These are phyloP conservation scores for Lithocarpus polystachyus DNA, from an alignment of 306 rosid species.

Conservation along the genomic window DNA sequence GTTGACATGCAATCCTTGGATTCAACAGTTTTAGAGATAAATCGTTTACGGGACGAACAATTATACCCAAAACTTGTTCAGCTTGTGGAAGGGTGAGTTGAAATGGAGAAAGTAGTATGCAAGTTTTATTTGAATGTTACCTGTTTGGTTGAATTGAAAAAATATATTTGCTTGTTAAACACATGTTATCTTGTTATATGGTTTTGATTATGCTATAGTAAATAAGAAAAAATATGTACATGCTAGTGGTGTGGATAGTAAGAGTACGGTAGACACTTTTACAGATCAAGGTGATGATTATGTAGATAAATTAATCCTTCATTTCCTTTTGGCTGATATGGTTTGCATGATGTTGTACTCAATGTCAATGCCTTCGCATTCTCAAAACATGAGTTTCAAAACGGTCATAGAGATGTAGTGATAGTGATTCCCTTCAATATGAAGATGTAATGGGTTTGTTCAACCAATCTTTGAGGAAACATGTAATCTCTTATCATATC, in stretches of 20 bases:
- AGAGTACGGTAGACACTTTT: background rate
- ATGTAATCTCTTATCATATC: background rate
- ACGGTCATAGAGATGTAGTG: background rate
- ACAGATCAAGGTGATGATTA: background rate
- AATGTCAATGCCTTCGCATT: background rate
- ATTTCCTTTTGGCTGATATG: background rate
- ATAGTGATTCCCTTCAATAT: background rate
- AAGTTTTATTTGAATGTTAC: constrained; percentile 2
- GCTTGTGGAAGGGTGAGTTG: constrained; percentile 84
- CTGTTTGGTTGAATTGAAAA: background rate
- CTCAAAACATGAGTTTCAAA: background rate
- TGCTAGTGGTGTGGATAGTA: background rate
- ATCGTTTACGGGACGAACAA: constrained; percentile 78
- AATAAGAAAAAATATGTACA: background rate
- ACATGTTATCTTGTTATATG: background rate
- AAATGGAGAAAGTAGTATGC: constrained; percentile 8
- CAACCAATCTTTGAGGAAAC: background rate
- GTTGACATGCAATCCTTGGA: constrained; percentile 99
- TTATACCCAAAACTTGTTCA: constrained; percentile 80
- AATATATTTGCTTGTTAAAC: background rate
- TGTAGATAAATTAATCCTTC: background rate
- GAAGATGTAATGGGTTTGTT: background rate
- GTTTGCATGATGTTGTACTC: background rate
- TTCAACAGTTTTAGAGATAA: constrained; percentile 92
- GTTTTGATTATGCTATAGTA: background rate